Percentiles rank a stretch among this genome's conserved stretches.
Conservation (phyloP, 257 asterid species). For the Nicotiana knightiana region DNA sequence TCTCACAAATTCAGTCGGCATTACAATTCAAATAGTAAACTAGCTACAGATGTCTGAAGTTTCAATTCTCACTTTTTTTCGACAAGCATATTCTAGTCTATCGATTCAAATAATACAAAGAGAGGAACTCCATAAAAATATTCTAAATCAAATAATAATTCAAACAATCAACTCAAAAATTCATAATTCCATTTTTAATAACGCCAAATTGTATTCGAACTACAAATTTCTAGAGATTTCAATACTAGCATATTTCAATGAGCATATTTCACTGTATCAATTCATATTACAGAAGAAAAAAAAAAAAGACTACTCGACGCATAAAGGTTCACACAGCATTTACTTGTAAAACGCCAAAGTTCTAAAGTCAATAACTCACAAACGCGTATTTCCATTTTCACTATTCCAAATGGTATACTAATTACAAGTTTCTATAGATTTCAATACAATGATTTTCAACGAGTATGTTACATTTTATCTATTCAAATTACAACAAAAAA, state of each 20-base stretch:
- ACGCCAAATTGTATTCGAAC: not conserved
- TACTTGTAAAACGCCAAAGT: not conserved
- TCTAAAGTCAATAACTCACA: not conserved
- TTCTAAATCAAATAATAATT: not conserved
- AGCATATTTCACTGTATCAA: not conserved
- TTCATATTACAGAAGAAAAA: not conserved
- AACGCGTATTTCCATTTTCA: not conserved
- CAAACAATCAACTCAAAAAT: not conserved
- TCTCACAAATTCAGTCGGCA: not conserved
- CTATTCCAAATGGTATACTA: not conserved
- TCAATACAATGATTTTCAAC: not conserved
- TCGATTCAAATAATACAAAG: not conserved
- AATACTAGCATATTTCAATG: not conserved
- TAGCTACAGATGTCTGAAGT: too few species aligned
- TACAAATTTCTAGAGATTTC: not conserved
- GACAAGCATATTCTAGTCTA: not conserved
- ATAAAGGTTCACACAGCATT: not conserved
- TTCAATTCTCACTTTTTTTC: too few species aligned
- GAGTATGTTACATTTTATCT: not conserved
- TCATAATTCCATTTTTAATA: not conserved
- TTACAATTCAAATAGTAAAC: too few species aligned
- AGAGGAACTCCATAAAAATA: not conserved
- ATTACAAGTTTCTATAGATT: not conserved
- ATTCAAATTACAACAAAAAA: too few species aligned
- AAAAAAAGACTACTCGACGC: not conserved